Conservation (phyloP, 345 rosid species). For the Pugionium dolabratum region DNA sequence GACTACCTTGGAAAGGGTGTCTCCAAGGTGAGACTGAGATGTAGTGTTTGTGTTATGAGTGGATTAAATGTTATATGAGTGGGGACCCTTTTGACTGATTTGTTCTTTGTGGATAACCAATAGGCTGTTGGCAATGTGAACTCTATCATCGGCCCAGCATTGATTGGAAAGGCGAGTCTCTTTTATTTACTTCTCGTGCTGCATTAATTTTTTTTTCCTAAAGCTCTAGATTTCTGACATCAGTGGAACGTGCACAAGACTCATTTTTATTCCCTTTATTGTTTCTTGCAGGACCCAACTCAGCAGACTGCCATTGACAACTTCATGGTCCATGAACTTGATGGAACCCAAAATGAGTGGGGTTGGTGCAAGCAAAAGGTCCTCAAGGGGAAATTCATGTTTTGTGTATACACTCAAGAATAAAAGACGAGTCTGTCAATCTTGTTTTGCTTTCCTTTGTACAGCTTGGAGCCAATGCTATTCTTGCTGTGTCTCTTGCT, state of each 20-base stretch:
- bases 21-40: slow-evolving; percentile 51
- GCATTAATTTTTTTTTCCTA: too few relatives aligned
- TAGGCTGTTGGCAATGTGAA: slow-evolving; percentile 88
- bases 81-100: not conserved
- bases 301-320: slow-evolving; percentile 81
- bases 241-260: not conserved
- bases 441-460: not conserved
- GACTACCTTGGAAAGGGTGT: slow-evolving; percentile 99
- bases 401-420: not conserved
- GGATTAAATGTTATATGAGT: not conserved
- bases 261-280: not conserved
- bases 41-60: not conserved
- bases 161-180: slow-evolving; percentile 76
- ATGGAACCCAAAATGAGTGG: slow-evolving; percentile 97
- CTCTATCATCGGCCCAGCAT: slow-evolving; percentile 73
- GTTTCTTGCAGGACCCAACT: slow-evolving; percentile 73
- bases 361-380: slow-evolving; percentile 99
- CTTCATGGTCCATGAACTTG: slow-evolving; percentile 90
- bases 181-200: too few relatives aligned
- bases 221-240: not conserved
- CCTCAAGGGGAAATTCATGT: not conserved
- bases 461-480: slow-evolving; percentile 99
- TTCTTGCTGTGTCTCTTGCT: slow-evolving; percentile 92
- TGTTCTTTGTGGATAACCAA: not conserved
- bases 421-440: not conserved